Percentiles rank a stretch among this genome's conserved stretches.
Evolutionary conservation across 2,329 filamentous ascomycete species (phyloP).

Genomic region (Beauveria rudraprayagi): DNA sequence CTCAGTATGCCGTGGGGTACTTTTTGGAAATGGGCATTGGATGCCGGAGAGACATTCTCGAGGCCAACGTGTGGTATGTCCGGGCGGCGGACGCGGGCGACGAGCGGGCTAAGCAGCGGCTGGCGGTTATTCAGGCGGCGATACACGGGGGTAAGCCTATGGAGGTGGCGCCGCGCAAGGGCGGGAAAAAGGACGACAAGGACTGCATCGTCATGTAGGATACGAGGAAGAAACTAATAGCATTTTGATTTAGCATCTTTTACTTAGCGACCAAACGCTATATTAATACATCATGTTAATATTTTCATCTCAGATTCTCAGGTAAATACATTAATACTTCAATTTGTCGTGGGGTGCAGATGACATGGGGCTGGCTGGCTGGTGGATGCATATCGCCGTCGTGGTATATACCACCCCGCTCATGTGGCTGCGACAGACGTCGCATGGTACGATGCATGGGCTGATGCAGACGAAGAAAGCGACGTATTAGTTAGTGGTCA

Average conservation of each 20-base stretch:
- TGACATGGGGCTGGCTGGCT: neutral
- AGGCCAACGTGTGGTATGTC: constrained; percentile 98
- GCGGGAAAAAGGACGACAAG: constrained; percentile 42
- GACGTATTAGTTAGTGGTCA: no score
- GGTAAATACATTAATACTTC: neutral
- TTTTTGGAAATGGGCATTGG: constrained; percentile 99
- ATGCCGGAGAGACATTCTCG: constrained; percentile 85
- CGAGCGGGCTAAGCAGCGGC: constrained; percentile 76
- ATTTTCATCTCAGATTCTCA: neutral
- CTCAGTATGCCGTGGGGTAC: constrained; percentile 93
- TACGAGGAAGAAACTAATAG: constrained; percentile 7
- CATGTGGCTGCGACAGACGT: neutral
- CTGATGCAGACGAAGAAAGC: neutral
- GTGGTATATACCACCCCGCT: neutral
- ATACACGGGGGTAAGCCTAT: constrained; percentile 51
- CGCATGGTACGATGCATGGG: neutral
- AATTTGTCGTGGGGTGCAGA: neutral
- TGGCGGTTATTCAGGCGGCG: constrained; percentile 80
- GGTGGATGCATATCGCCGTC: neutral
- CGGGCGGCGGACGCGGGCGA: constrained; percentile 89
- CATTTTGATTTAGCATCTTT: constrained; percentile 9
- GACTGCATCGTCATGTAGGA: constrained; percentile 50
- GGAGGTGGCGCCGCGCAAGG: constrained; percentile 44
- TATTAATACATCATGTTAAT: constrained; percentile 7
- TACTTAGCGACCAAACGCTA: constrained; percentile 2